Percentiles rank a stretch among this genome's conserved stretches.
phyloP scores from a whole-genome alignment of 2,329 filamentous ascomycete genomes.

The Scytalidium sp. region DNA sequence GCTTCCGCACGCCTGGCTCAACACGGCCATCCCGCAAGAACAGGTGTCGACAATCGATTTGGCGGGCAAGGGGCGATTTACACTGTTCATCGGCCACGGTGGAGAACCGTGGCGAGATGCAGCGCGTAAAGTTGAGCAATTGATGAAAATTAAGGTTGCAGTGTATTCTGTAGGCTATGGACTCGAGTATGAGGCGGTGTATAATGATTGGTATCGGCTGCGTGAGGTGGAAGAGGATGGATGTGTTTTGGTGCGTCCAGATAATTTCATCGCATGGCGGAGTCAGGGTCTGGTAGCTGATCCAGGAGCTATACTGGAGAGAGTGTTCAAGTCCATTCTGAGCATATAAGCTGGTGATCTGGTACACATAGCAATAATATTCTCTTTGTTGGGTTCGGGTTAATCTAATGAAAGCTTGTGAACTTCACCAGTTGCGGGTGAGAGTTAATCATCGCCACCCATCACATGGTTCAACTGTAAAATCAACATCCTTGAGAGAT shows the following conservation, averaged over 20 bases:
- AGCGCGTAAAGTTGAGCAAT: conserved; percentile 33
- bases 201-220: conserved; percentile 54
- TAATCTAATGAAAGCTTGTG: no score
- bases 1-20: conserved; percentile 62
- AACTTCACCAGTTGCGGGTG: no score
- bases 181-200: conserved; percentile 60
- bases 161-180: conserved; percentile 52
- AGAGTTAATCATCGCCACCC: no score
- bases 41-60: conserved; percentile 57
- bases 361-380: no score
- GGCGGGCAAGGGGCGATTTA: conserved; percentile 52
- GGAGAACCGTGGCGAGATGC: conserved; percentile 52
- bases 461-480: no score
- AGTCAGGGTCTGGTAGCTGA: conserved; percentile 7
- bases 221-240: conserved; percentile 56
- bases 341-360: conserved; percentile 1
- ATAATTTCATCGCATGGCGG: conserved; percentile 36
- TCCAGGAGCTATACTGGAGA: conserved; percentile 8
- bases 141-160: conserved; percentile 43
- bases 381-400: no score
- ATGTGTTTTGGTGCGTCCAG: conserved; percentile 55
- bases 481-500: no score
- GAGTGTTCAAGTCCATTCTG: conserved; percentile 15
- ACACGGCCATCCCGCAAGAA: conserved; percentile 40
- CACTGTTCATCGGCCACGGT: conserved; percentile 51